Conservation (phyloP, 768 basidiomycete genomes). For the Tulasnella sp. region DNA sequence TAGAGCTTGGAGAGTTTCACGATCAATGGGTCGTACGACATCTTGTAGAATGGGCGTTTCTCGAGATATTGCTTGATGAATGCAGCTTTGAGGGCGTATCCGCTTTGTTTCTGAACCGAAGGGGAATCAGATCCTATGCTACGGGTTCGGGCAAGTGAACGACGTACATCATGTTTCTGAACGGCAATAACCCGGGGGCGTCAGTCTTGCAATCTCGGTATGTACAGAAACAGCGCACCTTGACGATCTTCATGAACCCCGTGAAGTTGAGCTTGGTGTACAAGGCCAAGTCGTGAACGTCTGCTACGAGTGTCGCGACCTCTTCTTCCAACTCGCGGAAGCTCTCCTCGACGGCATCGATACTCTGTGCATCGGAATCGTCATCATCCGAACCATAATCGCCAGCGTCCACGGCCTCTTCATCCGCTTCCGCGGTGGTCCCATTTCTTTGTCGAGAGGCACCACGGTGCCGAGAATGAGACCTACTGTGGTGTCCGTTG, state of each 20-base stretch:
- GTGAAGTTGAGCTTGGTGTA: slow-evolving; percentile 97
- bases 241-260: slow-evolving; percentile 96
- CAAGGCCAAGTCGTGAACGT: slow-evolving; percentile 70
- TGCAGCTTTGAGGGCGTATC: slow-evolving; percentile 61
- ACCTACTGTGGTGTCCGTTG: not conserved
- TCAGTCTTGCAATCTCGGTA: not conserved
- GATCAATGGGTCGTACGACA: slow-evolving; percentile 91
- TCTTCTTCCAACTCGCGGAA: slow-evolving; percentile 87
- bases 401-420: slow-evolving; percentile 17
- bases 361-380: slow-evolving; percentile 33
- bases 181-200: slow-evolving; percentile 12
- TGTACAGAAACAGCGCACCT: slow-evolving; percentile 36
- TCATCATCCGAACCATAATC: slow-evolving; percentile 25
- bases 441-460: no score
- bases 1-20: slow-evolving; percentile 92
- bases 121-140: not conserved
- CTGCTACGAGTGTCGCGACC: slow-evolving; percentile 84
- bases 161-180: slow-evolving; percentile 83
- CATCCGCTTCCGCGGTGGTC: no score
- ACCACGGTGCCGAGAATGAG: not conserved
- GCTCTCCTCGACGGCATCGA: slow-evolving; percentile 68
- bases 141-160: not conserved
- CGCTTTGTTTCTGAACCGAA: slow-evolving; percentile 75
- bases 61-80: slow-evolving; percentile 90
- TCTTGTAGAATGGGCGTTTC: slow-evolving; percentile 91